Conservation (phyloP, 2,329 filamentous ascomycete genomes). For the Sporothrix humicola region DNA sequence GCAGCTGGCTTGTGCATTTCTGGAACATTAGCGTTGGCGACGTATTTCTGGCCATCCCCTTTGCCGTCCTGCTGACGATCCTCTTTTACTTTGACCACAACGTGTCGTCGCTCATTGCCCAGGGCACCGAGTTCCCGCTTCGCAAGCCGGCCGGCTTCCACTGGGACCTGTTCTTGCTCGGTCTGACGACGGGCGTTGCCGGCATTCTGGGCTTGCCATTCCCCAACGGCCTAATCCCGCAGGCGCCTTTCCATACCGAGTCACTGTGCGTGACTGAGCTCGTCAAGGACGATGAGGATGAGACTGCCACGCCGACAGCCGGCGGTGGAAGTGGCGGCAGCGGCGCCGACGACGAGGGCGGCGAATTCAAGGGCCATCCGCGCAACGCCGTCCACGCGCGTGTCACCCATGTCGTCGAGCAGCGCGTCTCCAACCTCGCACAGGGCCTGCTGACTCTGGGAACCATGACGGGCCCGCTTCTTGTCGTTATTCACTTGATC, state of each 20-base stretch:
- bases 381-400: conserved; percentile 49
- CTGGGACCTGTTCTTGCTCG: conserved; percentile 83
- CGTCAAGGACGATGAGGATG: conserved; percentile 53
- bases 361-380: conserved; percentile 60
- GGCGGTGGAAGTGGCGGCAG: too few species aligned
- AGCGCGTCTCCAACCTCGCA: conserved; percentile 77
- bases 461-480: conserved; percentile 77
- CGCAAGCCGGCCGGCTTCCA: conserved; percentile 83
- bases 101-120: conserved; percentile 80
- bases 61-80: conserved; percentile 80
- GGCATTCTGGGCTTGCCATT: conserved; percentile 79
- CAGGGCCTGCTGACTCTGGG: conserved; percentile 79
- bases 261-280: conserved; percentile 74
- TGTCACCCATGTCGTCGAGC: conserved; percentile 72
- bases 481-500: conserved; percentile 76
- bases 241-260: conserved; percentile 81
- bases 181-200: conserved; percentile 75
- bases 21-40: conserved; percentile 77
- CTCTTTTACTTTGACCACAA: conserved; percentile 93
- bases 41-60: conserved; percentile 84
- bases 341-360: conserved; percentile 39
- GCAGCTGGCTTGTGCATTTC: conserved; percentile 79
- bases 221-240: conserved; percentile 82
- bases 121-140: conserved; percentile 82
- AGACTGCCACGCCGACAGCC: background rate